These are phyloP conservation scores for Ramaria sp. DNA, from an alignment of 768 basidiomycete genomes.

Conservation along the genomic window DNA sequence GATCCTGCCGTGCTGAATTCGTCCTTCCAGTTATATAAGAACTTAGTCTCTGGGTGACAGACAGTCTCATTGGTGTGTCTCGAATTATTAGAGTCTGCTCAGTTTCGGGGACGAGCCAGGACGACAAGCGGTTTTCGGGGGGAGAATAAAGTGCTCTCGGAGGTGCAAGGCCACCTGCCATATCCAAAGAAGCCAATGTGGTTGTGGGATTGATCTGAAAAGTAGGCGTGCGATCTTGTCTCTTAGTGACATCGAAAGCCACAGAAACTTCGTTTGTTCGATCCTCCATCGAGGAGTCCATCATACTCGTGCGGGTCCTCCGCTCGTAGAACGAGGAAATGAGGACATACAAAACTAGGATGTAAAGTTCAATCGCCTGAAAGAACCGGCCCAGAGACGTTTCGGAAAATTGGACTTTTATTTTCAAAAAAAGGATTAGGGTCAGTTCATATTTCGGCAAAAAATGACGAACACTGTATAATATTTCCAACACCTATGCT, in stretches of 20 bases:
- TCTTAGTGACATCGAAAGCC: background rate
- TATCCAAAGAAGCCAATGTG: background rate
- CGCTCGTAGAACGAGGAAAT: constrained; percentile 28
- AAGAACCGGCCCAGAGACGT: constrained; percentile 56
- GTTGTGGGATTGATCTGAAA: background rate
- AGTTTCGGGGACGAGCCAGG: constrained; percentile 16
- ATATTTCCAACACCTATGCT: constrained; percentile 49
- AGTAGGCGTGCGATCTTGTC: background rate
- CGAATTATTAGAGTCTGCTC: constrained; percentile 14
- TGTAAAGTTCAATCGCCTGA: constrained; percentile 47
- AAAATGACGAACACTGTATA: background rate
- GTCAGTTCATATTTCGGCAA: background rate
- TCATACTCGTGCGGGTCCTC: constrained; percentile 5
- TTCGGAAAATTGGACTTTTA: constrained; percentile 58
- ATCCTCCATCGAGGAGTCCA: background rate
- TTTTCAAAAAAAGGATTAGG: constrained; percentile 10
- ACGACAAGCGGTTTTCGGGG: background rate
- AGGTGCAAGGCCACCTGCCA: background rate
- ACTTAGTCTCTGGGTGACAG: constrained; percentile 21
- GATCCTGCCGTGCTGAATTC: constrained; percentile 18
- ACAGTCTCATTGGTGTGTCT: constrained; percentile 14
- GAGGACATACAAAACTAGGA: constrained; percentile 47
- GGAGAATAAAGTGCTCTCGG: background rate
- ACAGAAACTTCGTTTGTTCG: background rate
- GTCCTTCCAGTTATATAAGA: constrained; percentile 29